A percentile compares a stretch with the other conserved stretches of the same genome.
phyloP scores from a whole-genome alignment of 2,329 filamentous ascomycete species.

The Sporothrix luriei region DNA sequence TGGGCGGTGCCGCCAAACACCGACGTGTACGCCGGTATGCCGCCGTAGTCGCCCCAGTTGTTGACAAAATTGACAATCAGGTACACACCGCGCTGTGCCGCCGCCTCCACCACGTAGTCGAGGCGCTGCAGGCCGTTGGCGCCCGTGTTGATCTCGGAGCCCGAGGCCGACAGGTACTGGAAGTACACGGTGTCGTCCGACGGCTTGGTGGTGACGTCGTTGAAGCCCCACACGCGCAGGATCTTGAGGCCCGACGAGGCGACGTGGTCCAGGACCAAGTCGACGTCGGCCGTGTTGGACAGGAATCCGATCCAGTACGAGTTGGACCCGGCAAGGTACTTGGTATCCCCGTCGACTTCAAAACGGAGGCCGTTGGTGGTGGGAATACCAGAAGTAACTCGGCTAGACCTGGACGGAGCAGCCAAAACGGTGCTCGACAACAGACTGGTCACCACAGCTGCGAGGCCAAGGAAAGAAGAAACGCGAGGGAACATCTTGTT shows the following conservation, averaged over 20 bases:
- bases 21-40: conserved; percentile 60
- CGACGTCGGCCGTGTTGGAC: conserved; percentile 57
- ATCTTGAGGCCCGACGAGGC: conserved; percentile 57
- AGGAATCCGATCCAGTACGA: conserved; percentile 59
- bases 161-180: conserved; percentile 55
- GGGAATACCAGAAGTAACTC: conserved; percentile 26
- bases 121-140: conserved; percentile 58
- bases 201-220: conserved; percentile 55
- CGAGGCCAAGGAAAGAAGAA: conserved; percentile 17
- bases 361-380: conserved; percentile 41
- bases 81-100: conserved; percentile 62
- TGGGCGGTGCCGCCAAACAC: conserved; percentile 57
- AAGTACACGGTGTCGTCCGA: conserved; percentile 51
- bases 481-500: conserved; percentile 6
- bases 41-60: conserved; percentile 68
- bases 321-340: conserved; percentile 58
- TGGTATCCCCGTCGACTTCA: conserved; percentile 48
- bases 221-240: conserved; percentile 55
- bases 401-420: not conserved
- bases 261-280: conserved; percentile 54
- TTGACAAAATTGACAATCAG: conserved; percentile 69
- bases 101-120: conserved; percentile 59
- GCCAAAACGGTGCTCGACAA: not conserved
- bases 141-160: conserved; percentile 64
- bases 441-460: not conserved